phyloP scores from a whole-genome alignment of 202 grass and related monocot genomes.

The Schoenoplectus tabernaemontani region DNA sequence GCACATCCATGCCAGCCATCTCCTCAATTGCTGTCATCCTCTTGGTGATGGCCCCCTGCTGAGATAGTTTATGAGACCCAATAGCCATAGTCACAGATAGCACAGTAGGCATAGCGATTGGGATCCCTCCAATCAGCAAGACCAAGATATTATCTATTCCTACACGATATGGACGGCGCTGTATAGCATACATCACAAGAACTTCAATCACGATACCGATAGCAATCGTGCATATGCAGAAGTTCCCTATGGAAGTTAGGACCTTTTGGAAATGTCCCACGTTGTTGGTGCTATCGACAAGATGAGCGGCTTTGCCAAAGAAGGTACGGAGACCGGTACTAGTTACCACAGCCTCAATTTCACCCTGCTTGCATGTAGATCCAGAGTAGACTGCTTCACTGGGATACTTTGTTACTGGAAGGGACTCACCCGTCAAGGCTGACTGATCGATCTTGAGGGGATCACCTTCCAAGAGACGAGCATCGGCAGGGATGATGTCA shows the following conservation, averaged over 20 bases:
- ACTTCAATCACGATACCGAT: conserved; percentile 48
- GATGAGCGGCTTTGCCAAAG: conserved; percentile 95
- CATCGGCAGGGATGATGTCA: conserved; percentile 85
- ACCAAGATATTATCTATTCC: conserved; percentile 87
- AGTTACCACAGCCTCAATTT: conserved; percentile 80
- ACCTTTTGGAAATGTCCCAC: conserved; percentile 82
- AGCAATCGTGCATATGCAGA: conserved; percentile 74
- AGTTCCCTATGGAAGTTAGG: conserved; percentile 67
- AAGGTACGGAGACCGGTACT: conserved; percentile 87
- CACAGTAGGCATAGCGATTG: conserved; percentile 89
- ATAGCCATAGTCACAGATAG: conserved; percentile 90
- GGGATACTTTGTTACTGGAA: conserved; percentile 56
- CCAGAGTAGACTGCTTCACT: conserved; percentile 61
- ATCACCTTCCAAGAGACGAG: conserved; percentile 62
- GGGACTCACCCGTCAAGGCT: conserved; percentile 63
- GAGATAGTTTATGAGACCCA: conserved; percentile 57
- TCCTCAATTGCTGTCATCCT: conserved; percentile 93
- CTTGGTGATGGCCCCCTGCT: conserved; percentile 87
- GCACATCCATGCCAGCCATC: conserved; percentile 84
- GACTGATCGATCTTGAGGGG: conserved; percentile 86
- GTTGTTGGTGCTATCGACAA: conserved; percentile 83
- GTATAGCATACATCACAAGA: conserved; percentile 66
- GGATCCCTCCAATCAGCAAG: conserved; percentile 78
- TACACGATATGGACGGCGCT: conserved; percentile 48
- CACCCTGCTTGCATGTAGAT: conserved; percentile 72